Conservation (phyloP, 768 basidiomycete genomes). For the Tylopilus balloui region DNA sequence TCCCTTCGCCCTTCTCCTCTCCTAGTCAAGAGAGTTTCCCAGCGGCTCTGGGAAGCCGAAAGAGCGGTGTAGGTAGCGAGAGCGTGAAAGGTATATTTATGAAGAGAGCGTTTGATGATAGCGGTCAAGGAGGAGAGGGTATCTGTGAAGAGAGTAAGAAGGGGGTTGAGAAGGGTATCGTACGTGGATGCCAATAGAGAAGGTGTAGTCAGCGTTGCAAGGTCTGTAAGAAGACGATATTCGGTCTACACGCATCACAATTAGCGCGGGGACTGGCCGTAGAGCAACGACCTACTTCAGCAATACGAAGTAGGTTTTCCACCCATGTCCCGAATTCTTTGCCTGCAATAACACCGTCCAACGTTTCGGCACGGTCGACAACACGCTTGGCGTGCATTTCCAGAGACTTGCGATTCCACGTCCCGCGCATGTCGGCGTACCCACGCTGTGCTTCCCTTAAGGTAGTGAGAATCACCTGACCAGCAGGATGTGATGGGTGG, state of each 20-base stretch:
- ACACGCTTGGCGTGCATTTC: constrained; percentile 67
- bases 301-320: constrained; percentile 55
- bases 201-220: constrained; percentile 55
- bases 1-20: constrained; percentile 45
- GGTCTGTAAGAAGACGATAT: constrained; percentile 56
- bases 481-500: constrained; percentile 79
- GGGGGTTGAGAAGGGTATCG: constrained; percentile 55
- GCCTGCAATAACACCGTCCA: constrained; percentile 62
- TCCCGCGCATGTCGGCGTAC: constrained; percentile 83
- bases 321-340: constrained; percentile 73
- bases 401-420: constrained; percentile 70
- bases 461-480: constrained; percentile 56
- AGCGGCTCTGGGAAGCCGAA: constrained; percentile 51
- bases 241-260: constrained; percentile 46
- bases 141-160: constrained; percentile 61
- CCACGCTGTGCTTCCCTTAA: constrained; percentile 76
- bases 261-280: not conserved
- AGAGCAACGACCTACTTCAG: constrained; percentile 46
- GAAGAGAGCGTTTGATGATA: constrained; percentile 72
- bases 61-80: constrained; percentile 64
- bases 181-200: constrained; percentile 55
- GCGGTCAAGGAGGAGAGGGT: constrained; percentile 58
- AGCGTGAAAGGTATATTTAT: constrained; percentile 76
- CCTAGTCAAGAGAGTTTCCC: constrained; percentile 60
- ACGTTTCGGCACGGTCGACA: constrained; percentile 64